Base-by-base conservation (phyloP, 441 rosid species). In the Populus hybrid region DNA sequence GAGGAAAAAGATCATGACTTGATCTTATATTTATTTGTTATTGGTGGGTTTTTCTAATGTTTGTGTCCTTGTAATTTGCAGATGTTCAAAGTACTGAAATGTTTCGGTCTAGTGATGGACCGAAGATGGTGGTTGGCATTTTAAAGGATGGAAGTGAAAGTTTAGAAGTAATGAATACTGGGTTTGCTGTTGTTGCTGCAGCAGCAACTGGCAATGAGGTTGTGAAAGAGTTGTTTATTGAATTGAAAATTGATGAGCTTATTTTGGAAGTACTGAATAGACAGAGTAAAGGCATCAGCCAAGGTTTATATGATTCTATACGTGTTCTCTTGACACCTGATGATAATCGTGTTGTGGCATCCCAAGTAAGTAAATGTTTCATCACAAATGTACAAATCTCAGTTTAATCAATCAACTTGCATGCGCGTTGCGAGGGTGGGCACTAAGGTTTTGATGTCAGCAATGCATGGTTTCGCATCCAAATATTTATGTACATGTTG, bases 261-360 rank as follows among this genome's bases (percentile, higher is more conserved):
- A 85, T 95, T 71, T 85, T 94, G 82, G 85, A 87, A 86, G 86
- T 88, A 46, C 77, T 95, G 77, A 88, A 72, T 66, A 69, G 73
- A 66, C 82, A 85, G 81, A 78, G 81, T 82, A 86, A 85, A 76
- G 83, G 77, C 54, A 78, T 82, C 16, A 72, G 89, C 78, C 82
- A 79, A 77, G 85, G 89, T 84, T 28, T 94, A 79, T 94, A 94
- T 69, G 95, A 94, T 72, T 90, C 97, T 18, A 87, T 95, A 73
- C 86, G 89, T 75, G 90, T 84, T 83, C 75, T 95, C 72, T 87
- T 92, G 80, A 91, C 97, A 0, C 90, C 98, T 36, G 98, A 94
- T 87, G 99, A 95, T 72, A 84, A 85, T 85, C 97, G 98, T 57
- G 99, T 94, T 54, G 92, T 91, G 85, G 99, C 99, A 85, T 94